These are phyloP conservation scores for Pyrenophora graminea DNA, from an alignment of 2,329 filamentous ascomycete genomes.

Conservation along the genomic window DNA sequence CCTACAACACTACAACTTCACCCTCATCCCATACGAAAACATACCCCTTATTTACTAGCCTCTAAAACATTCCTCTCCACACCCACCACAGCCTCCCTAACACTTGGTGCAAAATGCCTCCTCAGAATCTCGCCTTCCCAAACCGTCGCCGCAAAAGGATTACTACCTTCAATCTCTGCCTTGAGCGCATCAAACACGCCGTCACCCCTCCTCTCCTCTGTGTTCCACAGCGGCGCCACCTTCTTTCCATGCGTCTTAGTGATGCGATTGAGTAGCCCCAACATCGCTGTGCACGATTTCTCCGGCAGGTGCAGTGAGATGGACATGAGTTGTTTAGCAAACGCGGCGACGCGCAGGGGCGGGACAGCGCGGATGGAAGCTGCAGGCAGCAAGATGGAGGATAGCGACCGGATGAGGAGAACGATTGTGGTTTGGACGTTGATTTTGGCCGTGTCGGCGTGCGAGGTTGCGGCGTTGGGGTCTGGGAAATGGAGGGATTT, in stretches of 20 bases:
- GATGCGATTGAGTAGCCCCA: constrained; percentile 78
- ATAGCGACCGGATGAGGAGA: constrained; percentile 83
- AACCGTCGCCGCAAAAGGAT: constrained; percentile 85
- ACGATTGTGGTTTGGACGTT: constrained; percentile 96
- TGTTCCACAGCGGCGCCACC: constrained; percentile 86
- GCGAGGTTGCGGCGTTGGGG: constrained; percentile 56
- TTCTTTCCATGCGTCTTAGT: constrained; percentile 81
- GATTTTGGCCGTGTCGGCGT: constrained; percentile 67
- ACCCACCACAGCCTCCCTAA: constrained; percentile 69
- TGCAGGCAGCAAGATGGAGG: constrained; percentile 76
- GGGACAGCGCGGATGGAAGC: constrained; percentile 75
- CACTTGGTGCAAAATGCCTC: constrained; percentile 83
- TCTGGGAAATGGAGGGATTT: constrained; percentile 74
- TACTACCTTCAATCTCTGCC: constrained; percentile 76
- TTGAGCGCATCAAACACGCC: constrained; percentile 78
- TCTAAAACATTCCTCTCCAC: constrained; percentile 43
- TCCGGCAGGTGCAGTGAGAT: constrained; percentile 84
- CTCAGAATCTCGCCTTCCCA: constrained; percentile 92
- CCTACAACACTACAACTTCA: too few species aligned
- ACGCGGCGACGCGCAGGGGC: constrained; percentile 83
- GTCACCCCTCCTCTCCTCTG: constrained; percentile 89
- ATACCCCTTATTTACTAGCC: constrained; percentile 23
- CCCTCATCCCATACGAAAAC: too few species aligned
- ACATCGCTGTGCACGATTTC: constrained; percentile 79
- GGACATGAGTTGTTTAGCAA: constrained; percentile 87